phyloP scores from a whole-genome alignment of 768 basidiomycete genomes.

The Pisolithus sp. region DNA sequence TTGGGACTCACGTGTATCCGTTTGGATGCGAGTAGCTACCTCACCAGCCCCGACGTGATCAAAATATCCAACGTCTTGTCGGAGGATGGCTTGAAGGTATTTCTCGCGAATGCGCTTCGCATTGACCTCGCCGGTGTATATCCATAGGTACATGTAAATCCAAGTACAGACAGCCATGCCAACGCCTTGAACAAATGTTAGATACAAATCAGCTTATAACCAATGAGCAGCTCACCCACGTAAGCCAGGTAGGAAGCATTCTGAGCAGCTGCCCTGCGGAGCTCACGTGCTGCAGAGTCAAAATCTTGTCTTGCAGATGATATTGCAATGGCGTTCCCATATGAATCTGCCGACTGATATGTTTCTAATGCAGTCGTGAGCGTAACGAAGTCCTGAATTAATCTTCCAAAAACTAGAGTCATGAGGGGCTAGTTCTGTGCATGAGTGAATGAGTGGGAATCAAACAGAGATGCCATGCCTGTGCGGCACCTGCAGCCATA shows the following conservation, averaged over 20 bases:
- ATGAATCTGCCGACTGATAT: not conserved
- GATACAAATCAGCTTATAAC: not conserved
- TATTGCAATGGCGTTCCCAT: conserved; percentile 22
- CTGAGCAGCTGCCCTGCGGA: conserved; percentile 35
- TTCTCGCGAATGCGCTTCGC: conserved; percentile 79
- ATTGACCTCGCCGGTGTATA: conserved; percentile 72
- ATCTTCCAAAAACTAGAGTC: conserved; percentile 79
- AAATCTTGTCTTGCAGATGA: conserved; percentile 28
- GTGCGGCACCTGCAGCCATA: conserved; percentile 72
- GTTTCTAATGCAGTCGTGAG: conserved; percentile 34
- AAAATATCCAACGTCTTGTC: conserved; percentile 86
- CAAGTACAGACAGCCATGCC: conserved; percentile 74
- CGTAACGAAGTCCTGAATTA: conserved; percentile 21
- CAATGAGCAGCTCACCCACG: conserved; percentile 46
- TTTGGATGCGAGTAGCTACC: conserved; percentile 87
- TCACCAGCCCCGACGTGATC: conserved; percentile 91
- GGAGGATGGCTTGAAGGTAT: conserved; percentile 73
- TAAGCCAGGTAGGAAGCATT: conserved; percentile 38
- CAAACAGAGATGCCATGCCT: conserved; percentile 37
- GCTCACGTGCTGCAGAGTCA: conserved; percentile 32
- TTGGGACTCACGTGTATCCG: conserved; percentile 62
- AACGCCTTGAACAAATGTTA: conserved; percentile 41
- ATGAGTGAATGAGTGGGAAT: not conserved
- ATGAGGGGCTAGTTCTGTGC: conserved; percentile 51
- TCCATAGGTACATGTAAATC: conserved; percentile 63